Evolutionary conservation across 1,284 basidiomycete species (phyloP).

Genomic region (Macrocystidia cucumis): DNA sequence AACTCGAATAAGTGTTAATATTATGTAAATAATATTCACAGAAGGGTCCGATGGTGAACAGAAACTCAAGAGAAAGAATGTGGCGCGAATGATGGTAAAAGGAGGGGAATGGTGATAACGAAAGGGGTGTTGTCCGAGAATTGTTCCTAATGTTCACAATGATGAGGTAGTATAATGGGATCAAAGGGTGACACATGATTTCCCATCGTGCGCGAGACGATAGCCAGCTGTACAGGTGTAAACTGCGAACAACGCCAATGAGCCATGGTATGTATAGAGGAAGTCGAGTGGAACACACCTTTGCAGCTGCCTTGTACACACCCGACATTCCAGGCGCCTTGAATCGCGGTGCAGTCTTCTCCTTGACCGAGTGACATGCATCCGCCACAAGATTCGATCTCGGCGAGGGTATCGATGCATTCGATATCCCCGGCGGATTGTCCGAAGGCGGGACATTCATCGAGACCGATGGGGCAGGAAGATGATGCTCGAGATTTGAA

Average conservation of each 20-base stretch:
- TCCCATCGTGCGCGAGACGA: conserved; percentile 37
- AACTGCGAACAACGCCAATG: conserved; percentile 36
- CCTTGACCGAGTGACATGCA: conserved; percentile 58
- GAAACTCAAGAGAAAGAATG: too few species aligned
- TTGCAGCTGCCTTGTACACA: conserved; percentile 54
- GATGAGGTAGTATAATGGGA: conserved; percentile 1
- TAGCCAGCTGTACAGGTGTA: conserved; percentile 54
- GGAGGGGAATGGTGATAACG: too few species aligned
- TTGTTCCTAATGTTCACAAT: background rate
- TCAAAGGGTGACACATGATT: conserved; percentile 44
- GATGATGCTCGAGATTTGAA: conserved; percentile 28
- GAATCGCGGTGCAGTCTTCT: conserved; percentile 63
- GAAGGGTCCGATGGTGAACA: too few species aligned
- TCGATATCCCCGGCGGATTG: conserved; percentile 43
- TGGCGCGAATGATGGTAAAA: too few species aligned
- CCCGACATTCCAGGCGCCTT: conserved; percentile 57
- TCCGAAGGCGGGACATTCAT: conserved; percentile 54
- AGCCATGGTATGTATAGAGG: conserved; percentile 5
- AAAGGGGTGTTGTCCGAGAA: background rate
- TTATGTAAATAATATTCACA: too few species aligned
- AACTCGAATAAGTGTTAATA: too few species aligned
- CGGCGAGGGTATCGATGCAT: conserved; percentile 48
- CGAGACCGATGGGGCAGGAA: conserved; percentile 49
- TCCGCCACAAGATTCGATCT: conserved; percentile 68
- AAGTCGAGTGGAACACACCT: conserved; percentile 41